phyloP scores from a whole-genome alignment of 495 filamentous ascomycete genomes.

The Hypomontagnella submonticulosa region DNA sequence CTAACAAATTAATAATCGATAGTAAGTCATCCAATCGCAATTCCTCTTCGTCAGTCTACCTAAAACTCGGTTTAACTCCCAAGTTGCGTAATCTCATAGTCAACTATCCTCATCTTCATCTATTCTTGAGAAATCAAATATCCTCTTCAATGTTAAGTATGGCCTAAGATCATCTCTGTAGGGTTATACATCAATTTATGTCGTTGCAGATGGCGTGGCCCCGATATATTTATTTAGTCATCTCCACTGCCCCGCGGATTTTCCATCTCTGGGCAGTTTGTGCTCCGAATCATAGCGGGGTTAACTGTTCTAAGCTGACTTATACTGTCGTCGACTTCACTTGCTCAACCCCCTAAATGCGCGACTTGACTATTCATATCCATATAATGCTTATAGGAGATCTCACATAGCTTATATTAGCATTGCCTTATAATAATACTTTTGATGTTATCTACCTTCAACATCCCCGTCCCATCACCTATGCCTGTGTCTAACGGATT shows the following conservation, averaged over 20 bases:
- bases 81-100: background rate
- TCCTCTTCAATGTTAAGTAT: no score
- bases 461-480: background rate
- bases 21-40: background rate
- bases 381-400: background rate
- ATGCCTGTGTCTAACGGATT: background rate
- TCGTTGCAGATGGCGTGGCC: background rate
- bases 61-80: background rate
- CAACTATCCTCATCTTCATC: background rate
- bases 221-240: conserved; percentile 12
- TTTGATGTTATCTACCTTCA: background rate
- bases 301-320: no score
- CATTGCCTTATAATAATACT: background rate
- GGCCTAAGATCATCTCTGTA: no score
- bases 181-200: no score
- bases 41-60: background rate
- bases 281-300: conserved; percentile 8
- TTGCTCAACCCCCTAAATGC: no score
- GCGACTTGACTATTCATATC: no score
- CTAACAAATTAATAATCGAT: background rate
- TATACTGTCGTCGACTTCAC: no score
- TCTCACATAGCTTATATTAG: background rate
- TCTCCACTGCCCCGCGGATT: conserved; percentile 11
- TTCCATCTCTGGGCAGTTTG: background rate
- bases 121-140: background rate